These are phyloP conservation scores for Barnettozyma pratensis DNA, from an alignment of 805 yeast genomes.

Conservation along the genomic window DNA sequence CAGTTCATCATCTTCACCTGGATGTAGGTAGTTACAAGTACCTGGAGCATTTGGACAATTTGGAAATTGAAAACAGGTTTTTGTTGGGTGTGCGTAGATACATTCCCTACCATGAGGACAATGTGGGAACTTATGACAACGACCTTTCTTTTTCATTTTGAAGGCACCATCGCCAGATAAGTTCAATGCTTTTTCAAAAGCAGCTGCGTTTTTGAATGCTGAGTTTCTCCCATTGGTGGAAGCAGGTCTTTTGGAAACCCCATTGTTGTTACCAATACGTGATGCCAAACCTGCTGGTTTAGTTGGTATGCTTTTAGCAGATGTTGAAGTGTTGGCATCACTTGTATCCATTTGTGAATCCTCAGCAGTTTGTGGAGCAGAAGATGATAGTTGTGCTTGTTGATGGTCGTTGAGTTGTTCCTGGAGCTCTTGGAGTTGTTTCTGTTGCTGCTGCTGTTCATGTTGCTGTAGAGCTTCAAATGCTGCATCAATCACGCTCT, in stretches of 20 bases:
- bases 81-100: constrained; percentile 75
- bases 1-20: constrained; percentile 75
- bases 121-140: constrained; percentile 69
- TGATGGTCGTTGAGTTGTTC: constrained; percentile 2
- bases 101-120: constrained; percentile 63
- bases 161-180: constrained; percentile 29
- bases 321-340: no score
- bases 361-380: background rate
- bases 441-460: constrained; percentile 8
- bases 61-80: constrained; percentile 67
- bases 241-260: constrained; percentile 6
- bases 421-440: constrained; percentile 3
- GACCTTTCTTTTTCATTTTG: constrained; percentile 48
- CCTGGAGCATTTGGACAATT: constrained; percentile 77
- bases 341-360: no score
- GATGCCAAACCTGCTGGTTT: constrained; percentile 6
- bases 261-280: constrained; percentile 5
- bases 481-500: constrained; percentile 49
- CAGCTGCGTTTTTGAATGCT: constrained; percentile 26
- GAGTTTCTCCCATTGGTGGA: constrained; percentile 11
- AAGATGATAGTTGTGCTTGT: constrained; percentile 1
- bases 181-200: constrained; percentile 35
- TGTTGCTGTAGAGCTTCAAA: constrained; percentile 43
- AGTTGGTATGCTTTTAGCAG: constrained; percentile 6
- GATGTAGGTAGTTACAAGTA: constrained; percentile 78